phyloP scores from a whole-genome alignment of 768 basidiomycete species.

The Leccinellum luteum region DNA sequence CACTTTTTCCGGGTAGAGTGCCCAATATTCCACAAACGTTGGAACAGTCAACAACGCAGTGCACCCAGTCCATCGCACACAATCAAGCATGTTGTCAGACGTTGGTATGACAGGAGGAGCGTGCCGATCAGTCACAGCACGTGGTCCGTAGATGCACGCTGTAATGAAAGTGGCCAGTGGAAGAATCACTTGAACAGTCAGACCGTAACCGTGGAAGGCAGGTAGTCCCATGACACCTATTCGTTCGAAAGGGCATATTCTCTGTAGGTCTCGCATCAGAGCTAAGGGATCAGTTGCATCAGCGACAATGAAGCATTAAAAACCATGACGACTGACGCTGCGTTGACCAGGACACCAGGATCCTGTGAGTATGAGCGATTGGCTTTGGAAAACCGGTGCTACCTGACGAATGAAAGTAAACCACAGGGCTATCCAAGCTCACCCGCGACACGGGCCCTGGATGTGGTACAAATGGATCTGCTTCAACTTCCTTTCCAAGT shows the following conservation, averaged over 20 bases:
- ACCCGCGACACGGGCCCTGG: not conserved
- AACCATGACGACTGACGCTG: slow-evolving; percentile 26
- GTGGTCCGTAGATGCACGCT: slow-evolving; percentile 35
- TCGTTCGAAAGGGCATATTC: slow-evolving; percentile 9
- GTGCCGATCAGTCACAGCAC: not conserved
- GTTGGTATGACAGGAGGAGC: slow-evolving; percentile 21
- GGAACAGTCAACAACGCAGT: slow-evolving; percentile 16
- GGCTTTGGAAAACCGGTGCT: slow-evolving; percentile 47
- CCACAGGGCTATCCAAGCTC: not conserved
- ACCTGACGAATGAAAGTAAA: slow-evolving; percentile 24
- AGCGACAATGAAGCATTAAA: not conserved
- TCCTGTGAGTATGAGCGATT: slow-evolving; percentile 32
- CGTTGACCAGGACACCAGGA: slow-evolving; percentile 28
- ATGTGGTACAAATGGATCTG: slow-evolving; percentile 10
- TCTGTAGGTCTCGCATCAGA: not conserved
- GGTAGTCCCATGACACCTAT: slow-evolving; percentile 35
- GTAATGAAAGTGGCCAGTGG: slow-evolving; percentile 28
- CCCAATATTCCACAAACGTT: slow-evolving; percentile 17
- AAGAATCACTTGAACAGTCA: slow-evolving; percentile 29
- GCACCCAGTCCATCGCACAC: slow-evolving; percentile 6
- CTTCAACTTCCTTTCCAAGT: slow-evolving; percentile 30
- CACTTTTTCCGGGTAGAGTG: slow-evolving; percentile 8
- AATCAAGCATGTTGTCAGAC: slow-evolving; percentile 19
- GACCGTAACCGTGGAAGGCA: slow-evolving; percentile 39
- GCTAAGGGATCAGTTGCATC: not conserved